Conservation (phyloP, 352 stramenopile genomes). For the Phytophthora parvispora region DNA sequence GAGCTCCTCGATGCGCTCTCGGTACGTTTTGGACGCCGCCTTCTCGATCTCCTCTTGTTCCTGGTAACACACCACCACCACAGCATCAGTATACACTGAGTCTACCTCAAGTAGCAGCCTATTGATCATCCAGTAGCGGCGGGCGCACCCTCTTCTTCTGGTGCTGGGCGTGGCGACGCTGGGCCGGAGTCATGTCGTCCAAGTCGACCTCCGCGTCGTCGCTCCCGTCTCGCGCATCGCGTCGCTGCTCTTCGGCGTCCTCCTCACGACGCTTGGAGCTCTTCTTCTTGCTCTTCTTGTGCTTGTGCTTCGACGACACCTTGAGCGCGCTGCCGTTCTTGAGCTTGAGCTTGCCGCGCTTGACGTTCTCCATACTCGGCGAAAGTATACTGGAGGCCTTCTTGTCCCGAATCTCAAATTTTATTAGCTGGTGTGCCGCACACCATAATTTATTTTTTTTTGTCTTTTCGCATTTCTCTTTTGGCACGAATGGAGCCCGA, state of each 20-base stretch:
- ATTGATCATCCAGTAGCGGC: too few species aligned
- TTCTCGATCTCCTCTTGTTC: slow-evolving; percentile 92
- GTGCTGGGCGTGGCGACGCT: slow-evolving; percentile 82
- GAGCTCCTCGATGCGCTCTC: slow-evolving; percentile 96
- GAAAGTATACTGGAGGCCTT: not conserved
- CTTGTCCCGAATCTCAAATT: not conserved
- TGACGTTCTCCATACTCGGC: slow-evolving; percentile 75
- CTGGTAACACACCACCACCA: slow-evolving; percentile 32
- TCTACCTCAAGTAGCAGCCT: too few species aligned
- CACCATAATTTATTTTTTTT: not conserved
- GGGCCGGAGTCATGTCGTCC: slow-evolving; percentile 76
- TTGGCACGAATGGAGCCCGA: slow-evolving; percentile 32
- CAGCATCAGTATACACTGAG: not conserved
- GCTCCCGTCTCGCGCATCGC: slow-evolving; percentile 20
- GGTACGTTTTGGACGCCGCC: slow-evolving; percentile 88
- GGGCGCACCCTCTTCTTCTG: slow-evolving; percentile 81
- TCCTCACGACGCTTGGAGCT: slow-evolving; percentile 47
- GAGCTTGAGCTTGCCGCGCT: slow-evolving; percentile 88
- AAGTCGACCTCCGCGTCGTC: slow-evolving; percentile 37
- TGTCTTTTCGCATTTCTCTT: not conserved
- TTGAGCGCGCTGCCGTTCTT: slow-evolving; percentile 78
- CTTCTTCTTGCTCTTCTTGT: slow-evolving; percentile 72
- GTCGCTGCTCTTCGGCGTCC: slow-evolving; percentile 27
- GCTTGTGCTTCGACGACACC: slow-evolving; percentile 55
- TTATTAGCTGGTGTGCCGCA: slow-evolving; percentile 13